Percentiles rank a stretch among this genome's conserved stretches.
Evolutionary conservation across 2,329 filamentous ascomycete genomes (phyloP).

Genomic region (Akanthomyces dipterigenus): DNA sequence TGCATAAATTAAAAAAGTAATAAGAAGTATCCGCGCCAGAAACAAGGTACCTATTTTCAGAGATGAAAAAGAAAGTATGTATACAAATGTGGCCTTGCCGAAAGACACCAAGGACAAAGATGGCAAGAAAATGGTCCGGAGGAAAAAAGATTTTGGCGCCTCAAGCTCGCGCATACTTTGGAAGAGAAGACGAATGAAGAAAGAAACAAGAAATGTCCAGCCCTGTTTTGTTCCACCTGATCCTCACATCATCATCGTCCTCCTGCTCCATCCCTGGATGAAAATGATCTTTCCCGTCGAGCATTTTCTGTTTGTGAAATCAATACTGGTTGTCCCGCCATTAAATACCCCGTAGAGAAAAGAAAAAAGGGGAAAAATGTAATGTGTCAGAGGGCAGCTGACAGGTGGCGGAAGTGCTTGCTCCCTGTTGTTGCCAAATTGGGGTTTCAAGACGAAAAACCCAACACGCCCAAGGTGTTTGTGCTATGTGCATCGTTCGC

Average conservation of each 20-base stretch:
- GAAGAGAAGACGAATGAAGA: not conserved
- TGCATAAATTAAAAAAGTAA: not conserved
- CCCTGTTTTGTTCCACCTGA: not conserved
- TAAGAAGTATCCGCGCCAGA: not conserved
- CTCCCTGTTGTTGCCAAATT: slow-evolving; percentile 7
- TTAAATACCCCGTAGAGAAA: not conserved
- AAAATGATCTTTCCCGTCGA: not conserved
- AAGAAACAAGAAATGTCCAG: not conserved
- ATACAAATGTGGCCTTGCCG: not conserved
- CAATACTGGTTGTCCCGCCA: not conserved
- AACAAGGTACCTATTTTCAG: not conserved
- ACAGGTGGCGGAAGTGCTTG: slow-evolving; percentile 2
- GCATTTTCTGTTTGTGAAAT: not conserved
- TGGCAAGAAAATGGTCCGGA: not conserved
- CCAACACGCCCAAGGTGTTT: not conserved
- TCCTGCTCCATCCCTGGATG: not conserved
- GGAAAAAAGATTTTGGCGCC: not conserved
- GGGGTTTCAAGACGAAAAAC: not conserved
- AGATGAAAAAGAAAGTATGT: slow-evolving; percentile 3
- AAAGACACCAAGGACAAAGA: not conserved
- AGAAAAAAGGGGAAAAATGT: not conserved
- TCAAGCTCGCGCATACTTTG: not conserved
- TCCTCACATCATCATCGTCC: not conserved
- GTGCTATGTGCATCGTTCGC: not conserved
- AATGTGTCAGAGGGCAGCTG: slow-evolving; percentile 7